Base-by-base conservation (phyloP, 495 filamentous ascomycete species). In the Xylaria longipes region DNA sequence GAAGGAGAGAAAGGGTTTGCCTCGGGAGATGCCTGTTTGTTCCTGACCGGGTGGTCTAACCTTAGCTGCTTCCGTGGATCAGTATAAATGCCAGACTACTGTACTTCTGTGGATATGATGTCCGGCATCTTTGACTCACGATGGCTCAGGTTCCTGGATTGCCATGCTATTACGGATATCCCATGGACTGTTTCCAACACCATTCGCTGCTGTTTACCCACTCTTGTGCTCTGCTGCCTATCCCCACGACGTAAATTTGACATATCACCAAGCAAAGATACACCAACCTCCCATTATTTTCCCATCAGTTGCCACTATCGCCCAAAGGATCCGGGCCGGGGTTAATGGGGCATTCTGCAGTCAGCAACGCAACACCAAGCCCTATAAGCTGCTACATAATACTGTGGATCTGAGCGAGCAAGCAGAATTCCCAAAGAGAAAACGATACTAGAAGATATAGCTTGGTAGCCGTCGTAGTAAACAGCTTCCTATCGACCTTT, bases 121-220 rank as follows among this genome's bases (percentile, higher is more conserved):
- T 14, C 65, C 4, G 33, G 46, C 35, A 41, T 41, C 29, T 48
- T 67, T 67, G 65, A 56, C 65, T 67, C 65, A 67, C 65, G 29
- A 39, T 31, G 20, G 43, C 29, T 22, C 9, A 31, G 11, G n/a
- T 66, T 54, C 33, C n/a, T 54, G 46, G 35, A 66, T 67, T 56
- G 20, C 33, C 65, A 56, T 67, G 63, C 29, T 65, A 5, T 65
- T 22, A 29, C 45, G 17, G 39, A 65, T 56, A 52, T 46, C 43
- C 63, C 29, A 65, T 65, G 15, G 27, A 29, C 46, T 3, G 20
- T 65, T 35, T 65, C 17, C 52, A 27, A 56, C 27, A 6, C 52
- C 27, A 31, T 22, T 66, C 27, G 31, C n/a, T 37, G 8, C 60
- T 43, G 35, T 43, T 43, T 5, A 8, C 39, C 60, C 22, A 43